Base-by-base conservation (phyloP, 2,329 filamentous ascomycete species). In the Venturia oleaginea region DNA sequence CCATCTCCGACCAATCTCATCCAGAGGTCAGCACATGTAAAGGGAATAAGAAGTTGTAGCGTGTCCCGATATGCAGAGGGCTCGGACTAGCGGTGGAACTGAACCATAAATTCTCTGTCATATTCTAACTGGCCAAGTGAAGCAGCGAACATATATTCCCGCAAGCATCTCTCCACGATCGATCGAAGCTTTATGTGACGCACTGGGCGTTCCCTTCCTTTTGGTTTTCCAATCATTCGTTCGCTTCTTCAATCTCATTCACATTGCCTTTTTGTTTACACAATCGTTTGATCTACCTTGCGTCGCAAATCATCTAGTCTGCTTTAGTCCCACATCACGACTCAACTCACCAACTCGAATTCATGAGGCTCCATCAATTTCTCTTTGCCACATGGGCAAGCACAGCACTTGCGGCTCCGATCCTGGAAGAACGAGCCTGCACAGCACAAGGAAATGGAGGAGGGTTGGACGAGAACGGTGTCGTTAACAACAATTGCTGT, bases 401-500 rank as follows among this genome's bases (percentile, higher is more conserved):
- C 24, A 24, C 51, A 17, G 51, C n/a, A 27, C 15, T 27, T 10
- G 51, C 51, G 27, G 51, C 24, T 10, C 24, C 32, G 6, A 24
- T 57, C 17, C 3, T 42, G 8, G 22, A 17, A 37, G n/a, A 34
- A 30, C 40, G 54, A 24, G 71, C 68, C 64, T 77, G 69, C 38
- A 69, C 59, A 24, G 65, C 68, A 2, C 70, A 71, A 37, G 64
- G 67, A 30, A 67, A 43, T 55, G 57, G 65, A 3, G 65, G 70
- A 55, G 70, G 71, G 32, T 70, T 70, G n/a, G 71, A 70, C 8
- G 74, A 76, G 57, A 78, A 78, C 66, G 77, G 75, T 11, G 72
- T 79, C 40, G 72, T 70, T 10, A 68, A 74, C 48, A 74, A 76
- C 65, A 70, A 66, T 24, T 75, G 71, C 69, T 64, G 63, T 34